A percentile compares a stretch with the other conserved stretches of the same genome.
Evolutionary conservation across 345 rosid species (phyloP).

Genomic region (Brassica nigra): DNA sequence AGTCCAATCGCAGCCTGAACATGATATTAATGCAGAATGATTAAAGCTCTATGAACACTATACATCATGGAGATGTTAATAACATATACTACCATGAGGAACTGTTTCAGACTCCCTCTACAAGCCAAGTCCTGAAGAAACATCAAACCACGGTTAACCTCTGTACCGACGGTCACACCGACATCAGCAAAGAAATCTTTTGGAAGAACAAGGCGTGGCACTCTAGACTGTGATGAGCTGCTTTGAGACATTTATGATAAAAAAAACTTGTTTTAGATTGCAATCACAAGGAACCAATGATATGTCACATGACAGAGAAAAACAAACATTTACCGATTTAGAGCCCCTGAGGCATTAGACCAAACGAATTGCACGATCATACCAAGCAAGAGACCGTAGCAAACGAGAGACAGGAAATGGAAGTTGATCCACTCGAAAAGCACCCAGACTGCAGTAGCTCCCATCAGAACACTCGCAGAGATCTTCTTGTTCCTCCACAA

Average conservation of each 20-base stretch:
- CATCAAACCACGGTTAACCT: constrained; percentile 64
- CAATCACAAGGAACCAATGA: constrained; percentile 8
- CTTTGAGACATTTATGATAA: background rate
- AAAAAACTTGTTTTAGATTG: constrained; percentile 11
- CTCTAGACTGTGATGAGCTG: constrained; percentile 68
- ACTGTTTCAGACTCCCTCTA: constrained; percentile 72
- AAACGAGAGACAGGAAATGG: constrained; percentile 73
- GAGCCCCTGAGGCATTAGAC: constrained; percentile 70
- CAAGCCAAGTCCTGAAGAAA: constrained; percentile 83
- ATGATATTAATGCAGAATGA: background rate
- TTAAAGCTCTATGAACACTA: background rate
- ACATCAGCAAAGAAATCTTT: constrained; percentile 68
- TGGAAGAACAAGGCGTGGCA: constrained; percentile 82
- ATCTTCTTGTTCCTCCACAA: constrained; percentile 98
- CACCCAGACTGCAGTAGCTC: constrained; percentile 83
- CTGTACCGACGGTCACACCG: constrained; percentile 61
- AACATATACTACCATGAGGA: constrained; percentile 57
- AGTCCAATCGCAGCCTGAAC: constrained; percentile 67
- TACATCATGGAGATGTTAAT: background rate
- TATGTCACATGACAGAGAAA: too few relatives aligned
- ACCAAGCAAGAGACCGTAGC: constrained; percentile 66
- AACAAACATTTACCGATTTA: constrained; percentile 53
- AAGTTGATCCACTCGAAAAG: constrained; percentile 93
- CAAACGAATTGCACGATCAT: constrained; percentile 87
- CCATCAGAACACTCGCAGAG: constrained; percentile 65